Evolutionary conservation across 1,284 basidiomycete species (phyloP).

Genomic region (Blastosporella zonata): DNA sequence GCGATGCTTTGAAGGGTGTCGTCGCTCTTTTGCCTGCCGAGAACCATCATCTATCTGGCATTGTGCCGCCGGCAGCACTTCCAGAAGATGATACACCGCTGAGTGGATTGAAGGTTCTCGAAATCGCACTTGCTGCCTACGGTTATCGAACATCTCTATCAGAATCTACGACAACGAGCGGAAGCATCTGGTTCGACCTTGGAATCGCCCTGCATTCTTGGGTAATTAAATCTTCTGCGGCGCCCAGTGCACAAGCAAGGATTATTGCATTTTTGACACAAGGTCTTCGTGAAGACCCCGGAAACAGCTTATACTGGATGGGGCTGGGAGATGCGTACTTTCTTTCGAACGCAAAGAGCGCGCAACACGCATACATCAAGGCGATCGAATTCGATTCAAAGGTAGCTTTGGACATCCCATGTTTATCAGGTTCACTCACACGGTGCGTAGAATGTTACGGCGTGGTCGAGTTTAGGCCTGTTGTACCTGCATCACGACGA

Average conservation of each 20-base stretch:
- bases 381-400: constrained; percentile 85
- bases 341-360: constrained; percentile 60
- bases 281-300: constrained; percentile 75
- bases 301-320: constrained; percentile 80
- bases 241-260: constrained; percentile 41
- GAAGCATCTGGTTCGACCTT: constrained; percentile 78
- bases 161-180: constrained; percentile 48
- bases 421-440: constrained; percentile 14
- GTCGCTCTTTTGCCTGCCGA: constrained; percentile 37
- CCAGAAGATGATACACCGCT: constrained; percentile 26
- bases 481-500: constrained; percentile 87
- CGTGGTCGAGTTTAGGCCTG: constrained; percentile 91
- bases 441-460: constrained; percentile 56
- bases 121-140: constrained; percentile 67
- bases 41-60: constrained; percentile 38
- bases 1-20: constrained; percentile 35
- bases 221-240: constrained; percentile 33
- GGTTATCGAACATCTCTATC: constrained; percentile 72
- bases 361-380: constrained; percentile 92
- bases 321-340: constrained; percentile 78
- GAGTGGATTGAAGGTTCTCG: constrained; percentile 41
- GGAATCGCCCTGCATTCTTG: constrained; percentile 66
- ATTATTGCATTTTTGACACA: constrained; percentile 67
- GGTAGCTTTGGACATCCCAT: constrained; percentile 37
- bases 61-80: constrained; percentile 36